Evolutionary conservation across 495 filamentous ascomycete species (phyloP), one percentile per base, ranked within the genome.

Genomic region (Staphylotrichum tortipilum): DNA sequence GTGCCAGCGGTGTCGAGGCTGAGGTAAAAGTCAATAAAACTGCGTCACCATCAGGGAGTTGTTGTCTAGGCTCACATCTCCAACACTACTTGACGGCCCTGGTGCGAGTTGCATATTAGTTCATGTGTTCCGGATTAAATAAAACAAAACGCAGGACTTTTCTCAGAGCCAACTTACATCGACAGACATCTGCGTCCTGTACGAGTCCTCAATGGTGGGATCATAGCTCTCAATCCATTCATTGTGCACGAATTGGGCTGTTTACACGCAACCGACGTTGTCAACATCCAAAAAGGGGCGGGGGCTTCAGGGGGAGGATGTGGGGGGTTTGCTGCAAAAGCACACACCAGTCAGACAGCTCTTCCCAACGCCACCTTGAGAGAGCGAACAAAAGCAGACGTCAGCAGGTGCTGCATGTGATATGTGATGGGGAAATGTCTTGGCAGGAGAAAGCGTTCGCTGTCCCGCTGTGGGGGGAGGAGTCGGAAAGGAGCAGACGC

Each of bases 171-270:
- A 34, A 80, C 78, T 67, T 70, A 97, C 91, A 79, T 97, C 92
- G 50, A 98, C 89, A 56, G 91, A 82, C 34, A 95, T 84, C 56
- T 91, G 86, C 61, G 95, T 96, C 40, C 89, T 77, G 67, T 97
- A 98, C 36, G 92, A 95, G 69, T 98, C 89, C 49, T 95, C 89
- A 57, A 95, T 95, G 5, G 89, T 98, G 4, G 92, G 92, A 68
- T 98, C 92, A 70, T 98, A 98, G 66, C 86, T 90, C 69, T 98
- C 92, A 63, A 98, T 95, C 89, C 94, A 98, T 38, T 95, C 87
- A 75, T 96, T 94, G 66, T 97, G 92, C 17, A 97, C 92, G 67
- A 98, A 98, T 78, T 98, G 92, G 54, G 92, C 92, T 95, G 69
- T 60, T 51, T 49, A 44, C 60, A 56, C n/a, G n/a, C n/a, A n/a